These are phyloP conservation scores for Arxiozyma bovina DNA, from an alignment of 1,139 yeast genomes.

Conservation along the genomic window DNA sequence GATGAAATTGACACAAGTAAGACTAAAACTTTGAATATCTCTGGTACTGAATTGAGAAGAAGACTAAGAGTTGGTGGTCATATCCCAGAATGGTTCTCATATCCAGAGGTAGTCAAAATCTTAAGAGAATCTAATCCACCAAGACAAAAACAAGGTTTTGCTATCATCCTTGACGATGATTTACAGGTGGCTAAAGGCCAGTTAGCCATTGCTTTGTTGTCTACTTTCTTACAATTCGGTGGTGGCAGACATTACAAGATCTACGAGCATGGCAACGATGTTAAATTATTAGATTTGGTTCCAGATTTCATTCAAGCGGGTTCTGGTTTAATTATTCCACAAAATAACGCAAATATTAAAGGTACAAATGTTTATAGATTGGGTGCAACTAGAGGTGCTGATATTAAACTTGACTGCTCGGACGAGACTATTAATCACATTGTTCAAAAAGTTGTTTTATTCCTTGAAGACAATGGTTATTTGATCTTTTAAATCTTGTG, in stretches of 20 bases:
- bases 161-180: constrained; percentile 40
- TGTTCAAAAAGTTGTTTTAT: constrained; percentile 60
- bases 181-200: constrained; percentile 36
- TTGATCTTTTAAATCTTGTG: constrained; percentile 6
- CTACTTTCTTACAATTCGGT: constrained; percentile 79
- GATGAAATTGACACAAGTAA: constrained; percentile 79
- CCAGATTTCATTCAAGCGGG: constrained; percentile 85
- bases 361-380: constrained; percentile 41
- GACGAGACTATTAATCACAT: constrained; percentile 48
- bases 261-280: constrained; percentile 31
- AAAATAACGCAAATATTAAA: constrained; percentile 35
- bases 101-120: constrained; percentile 89
- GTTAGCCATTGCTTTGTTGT: constrained; percentile 77
- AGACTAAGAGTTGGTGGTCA: constrained; percentile 78
- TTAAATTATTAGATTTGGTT: constrained; percentile 35
- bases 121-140: constrained; percentile 93
- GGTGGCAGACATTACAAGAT: constrained; percentile 82
- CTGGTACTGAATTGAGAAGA: constrained; percentile 91
- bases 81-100: constrained; percentile 95
- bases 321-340: constrained; percentile 71
- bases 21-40: constrained; percentile 72
- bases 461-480: constrained; percentile 65
- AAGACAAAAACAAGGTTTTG: constrained; percentile 81
- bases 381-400: constrained; percentile 41
- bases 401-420: constrained; percentile 44